Evolutionary conservation across 1,139 yeast genomes (phyloP).

Genomic region (Pichia sp.): DNA sequence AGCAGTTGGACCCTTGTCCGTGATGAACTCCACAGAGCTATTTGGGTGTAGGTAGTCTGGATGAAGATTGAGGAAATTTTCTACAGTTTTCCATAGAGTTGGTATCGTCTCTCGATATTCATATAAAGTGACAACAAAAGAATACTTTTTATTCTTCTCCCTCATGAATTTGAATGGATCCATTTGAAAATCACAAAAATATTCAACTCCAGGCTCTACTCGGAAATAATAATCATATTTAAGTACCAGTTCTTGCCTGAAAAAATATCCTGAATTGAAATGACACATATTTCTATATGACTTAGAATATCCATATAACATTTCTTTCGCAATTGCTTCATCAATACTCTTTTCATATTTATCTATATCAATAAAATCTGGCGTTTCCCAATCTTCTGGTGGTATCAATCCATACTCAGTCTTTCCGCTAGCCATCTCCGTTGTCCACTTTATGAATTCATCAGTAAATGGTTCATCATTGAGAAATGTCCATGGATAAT

Average conservation of each 20-base stretch:
- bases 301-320: conserved; percentile 69
- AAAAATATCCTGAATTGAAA: conserved; percentile 78
- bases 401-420: conserved; percentile 71
- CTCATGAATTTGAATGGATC: conserved; percentile 86
- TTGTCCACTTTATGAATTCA: conserved; percentile 58
- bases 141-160: conserved; percentile 65
- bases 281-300: conserved; percentile 83
- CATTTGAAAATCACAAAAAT: conserved; percentile 74
- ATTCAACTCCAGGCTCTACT: conserved; percentile 86
- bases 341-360: conserved; percentile 44
- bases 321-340: conserved; percentile 48
- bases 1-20: conserved; percentile 45
- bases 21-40: conserved; percentile 62
- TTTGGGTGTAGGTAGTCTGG: conserved; percentile 63
- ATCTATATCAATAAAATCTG: conserved; percentile 38
- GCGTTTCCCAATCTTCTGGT: conserved; percentile 60
- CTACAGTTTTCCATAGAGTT: conserved; percentile 72
- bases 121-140: conserved; percentile 70
- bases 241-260: conserved; percentile 57
- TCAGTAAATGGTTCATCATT: conserved; percentile 75
- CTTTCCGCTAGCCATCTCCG: conserved; percentile 78
- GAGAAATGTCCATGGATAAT: conserved; percentile 83
- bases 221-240: conserved; percentile 84
- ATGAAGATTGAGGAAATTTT: conserved; percentile 49
- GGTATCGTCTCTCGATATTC: conserved; percentile 84